Conservation (phyloP, 1,139 yeast species). For the Pneumocystis wakefieldiae region DNA sequence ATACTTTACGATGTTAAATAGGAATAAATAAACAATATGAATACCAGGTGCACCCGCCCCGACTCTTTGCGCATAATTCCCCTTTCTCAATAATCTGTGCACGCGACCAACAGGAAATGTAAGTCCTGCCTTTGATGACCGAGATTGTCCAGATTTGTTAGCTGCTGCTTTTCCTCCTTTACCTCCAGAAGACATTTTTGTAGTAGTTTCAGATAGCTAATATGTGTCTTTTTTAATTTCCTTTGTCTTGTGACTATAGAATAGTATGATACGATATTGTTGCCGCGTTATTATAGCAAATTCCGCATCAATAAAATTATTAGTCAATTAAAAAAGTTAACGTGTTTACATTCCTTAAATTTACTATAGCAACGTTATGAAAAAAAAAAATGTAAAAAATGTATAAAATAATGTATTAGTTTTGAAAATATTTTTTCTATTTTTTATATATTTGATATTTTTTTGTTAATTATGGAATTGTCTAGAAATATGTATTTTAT, state of each 20-base stretch:
- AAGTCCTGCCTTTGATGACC: constrained; percentile 97
- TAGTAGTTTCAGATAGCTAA: not conserved
- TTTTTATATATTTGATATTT: not conserved
- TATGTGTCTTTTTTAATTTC: not conserved
- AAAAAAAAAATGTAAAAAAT: not conserved
- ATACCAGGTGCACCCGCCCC: constrained; percentile 35
- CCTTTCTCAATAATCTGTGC: constrained; percentile 91
- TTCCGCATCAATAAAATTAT: constrained; percentile 1
- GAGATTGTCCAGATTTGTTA: constrained; percentile 59
- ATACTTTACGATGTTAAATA: constrained; percentile 41
- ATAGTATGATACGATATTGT: not conserved
- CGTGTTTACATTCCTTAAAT: not conserved
- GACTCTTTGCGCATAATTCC: constrained; percentile 34
- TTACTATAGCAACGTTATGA: not conserved
- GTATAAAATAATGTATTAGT: not conserved
- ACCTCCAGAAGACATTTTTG: constrained; percentile 49
- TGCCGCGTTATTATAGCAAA: not conserved
- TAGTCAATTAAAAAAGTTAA: not conserved
- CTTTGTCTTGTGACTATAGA: not conserved
- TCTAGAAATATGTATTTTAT: not conserved
- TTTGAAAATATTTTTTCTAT: not conserved
- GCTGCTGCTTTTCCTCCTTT: constrained; percentile 93
- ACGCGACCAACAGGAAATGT: constrained; percentile 99
- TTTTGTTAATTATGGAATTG: too few species aligned
- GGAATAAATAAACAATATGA: not conserved